These are phyloP conservation scores for Phytophthora niederhauseri DNA, from an alignment of 352 stramenopile species.

Conservation along the genomic window DNA sequence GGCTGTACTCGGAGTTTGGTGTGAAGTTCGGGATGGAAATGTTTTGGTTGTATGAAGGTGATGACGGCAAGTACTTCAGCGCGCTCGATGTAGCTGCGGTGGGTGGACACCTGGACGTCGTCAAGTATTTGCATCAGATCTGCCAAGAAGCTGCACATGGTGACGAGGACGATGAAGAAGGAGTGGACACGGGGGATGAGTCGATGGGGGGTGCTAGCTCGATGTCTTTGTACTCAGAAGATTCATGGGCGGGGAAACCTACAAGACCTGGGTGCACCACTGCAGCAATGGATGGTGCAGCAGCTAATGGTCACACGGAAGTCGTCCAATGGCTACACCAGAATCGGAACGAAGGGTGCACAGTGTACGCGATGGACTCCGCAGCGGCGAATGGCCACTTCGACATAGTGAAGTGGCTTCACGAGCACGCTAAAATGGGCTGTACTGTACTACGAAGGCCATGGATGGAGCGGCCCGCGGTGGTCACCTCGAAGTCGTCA, in stretches of 20 bases:
- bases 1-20: neutral
- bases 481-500: neutral
- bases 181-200: neutral
- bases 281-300: neutral
- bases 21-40: neutral
- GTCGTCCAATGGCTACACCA: neutral
- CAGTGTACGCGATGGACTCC: neutral
- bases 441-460: neutral
- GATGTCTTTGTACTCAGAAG: neutral
- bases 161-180: neutral
- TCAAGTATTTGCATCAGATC: neutral
- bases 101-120: neutral
- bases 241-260: neutral
- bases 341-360: neutral
- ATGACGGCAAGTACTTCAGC: neutral
- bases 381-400: neutral
- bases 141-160: neutral
- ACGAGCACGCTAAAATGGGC: neutral
- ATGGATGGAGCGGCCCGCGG: neutral
- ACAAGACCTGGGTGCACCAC: neutral
- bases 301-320: neutral
- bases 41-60: neutral
- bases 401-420: neutral
- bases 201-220: neutral
- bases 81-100: neutral